phyloP scores from a whole-genome alignment of 257 asterid species.

The Solanum pimpinellifolium region DNA sequence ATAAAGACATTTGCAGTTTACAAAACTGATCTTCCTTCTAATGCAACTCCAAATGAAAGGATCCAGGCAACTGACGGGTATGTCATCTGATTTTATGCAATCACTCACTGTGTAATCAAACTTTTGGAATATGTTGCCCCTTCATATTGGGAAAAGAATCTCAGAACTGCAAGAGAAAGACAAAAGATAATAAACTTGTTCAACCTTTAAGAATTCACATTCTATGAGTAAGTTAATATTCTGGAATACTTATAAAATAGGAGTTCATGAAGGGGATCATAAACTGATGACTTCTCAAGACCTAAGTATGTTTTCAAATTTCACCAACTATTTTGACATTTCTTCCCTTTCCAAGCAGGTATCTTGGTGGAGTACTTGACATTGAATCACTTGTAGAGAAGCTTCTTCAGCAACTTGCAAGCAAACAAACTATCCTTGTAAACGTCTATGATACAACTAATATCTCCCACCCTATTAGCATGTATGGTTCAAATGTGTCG shows the following conservation, averaged over 20 bases:
- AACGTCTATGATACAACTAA: slow-evolving; percentile 79
- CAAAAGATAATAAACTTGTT: neutral
- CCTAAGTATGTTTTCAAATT: neutral
- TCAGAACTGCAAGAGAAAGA: neutral
- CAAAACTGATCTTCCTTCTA: slow-evolving; percentile 53
- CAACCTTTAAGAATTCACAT: neutral
- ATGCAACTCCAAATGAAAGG: slow-evolving; percentile 68
- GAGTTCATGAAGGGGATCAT: neutral
- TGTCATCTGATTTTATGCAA: neutral
- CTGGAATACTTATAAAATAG: neutral
- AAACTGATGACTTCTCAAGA: neutral
- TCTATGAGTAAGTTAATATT: neutral
- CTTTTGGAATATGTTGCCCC: neutral
- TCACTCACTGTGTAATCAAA: neutral
- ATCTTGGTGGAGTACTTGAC: slow-evolving; percentile 97
- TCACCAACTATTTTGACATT: neutral
- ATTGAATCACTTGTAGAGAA: slow-evolving; percentile 95
- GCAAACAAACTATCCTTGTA: slow-evolving; percentile 89
- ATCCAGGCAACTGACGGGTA: slow-evolving; percentile 84
- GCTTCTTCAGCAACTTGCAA: slow-evolving; percentile 94
- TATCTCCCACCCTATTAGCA: slow-evolving; percentile 63
- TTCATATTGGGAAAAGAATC: neutral
- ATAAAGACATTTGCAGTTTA: slow-evolving; percentile 94
- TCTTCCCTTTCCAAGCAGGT: slow-evolving; percentile 37
- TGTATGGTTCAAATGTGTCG: slow-evolving; percentile 66